Base-by-base conservation (phyloP, 2,329 filamentous ascomycete genomes). In the Cryphonectria nitschkei region DNA sequence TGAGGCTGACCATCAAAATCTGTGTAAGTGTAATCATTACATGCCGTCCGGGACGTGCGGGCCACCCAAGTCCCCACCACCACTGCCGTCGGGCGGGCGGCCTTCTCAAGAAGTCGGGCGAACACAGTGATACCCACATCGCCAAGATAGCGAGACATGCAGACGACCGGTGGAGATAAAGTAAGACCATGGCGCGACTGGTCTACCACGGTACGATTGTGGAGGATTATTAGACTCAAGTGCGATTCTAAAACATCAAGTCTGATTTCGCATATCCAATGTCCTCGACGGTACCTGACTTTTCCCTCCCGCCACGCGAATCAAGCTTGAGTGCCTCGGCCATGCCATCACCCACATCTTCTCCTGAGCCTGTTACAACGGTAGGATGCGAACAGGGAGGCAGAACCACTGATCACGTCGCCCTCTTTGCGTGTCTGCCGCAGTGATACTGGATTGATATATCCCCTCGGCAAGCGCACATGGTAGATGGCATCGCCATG, bases 51-150 rank as follows among this genome's bases (percentile, higher is more conserved):
- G 13, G n/a, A 13, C 19, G 32, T 37, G 19, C 11, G 9, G 16
- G 43, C 14, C 13, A 46, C 19, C 16, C 43, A 46, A 46, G 43
- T 46, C 16, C 22, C 46, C 19, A 50, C 46, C 46, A 50, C 37
- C 65, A 43, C 52, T 11, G 52, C 50, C 13, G 50, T 39, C 62
- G 76, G 75, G 13, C 80, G 75, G 78, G 76, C 16, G 46, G 7
- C 77, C 78, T 39, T 80, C 74, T 39, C 79, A 79, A 13, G 77
- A 80, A 68, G 70, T 72, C 68, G 70, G 70, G 70, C 70, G 68
- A 67, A 50, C 65, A 22, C 26, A 50, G 46, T 50, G 46, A n/a
- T 6, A 11, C 46, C 19, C 22, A 60, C 14, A 11, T 66, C 19
- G 34, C 68, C 77, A 77, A 46, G 19, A 32, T 16, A 56, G 37